Base-by-base conservation (phyloP, 352 stramenopile species). In the Pythium scleroteichum region DNA sequence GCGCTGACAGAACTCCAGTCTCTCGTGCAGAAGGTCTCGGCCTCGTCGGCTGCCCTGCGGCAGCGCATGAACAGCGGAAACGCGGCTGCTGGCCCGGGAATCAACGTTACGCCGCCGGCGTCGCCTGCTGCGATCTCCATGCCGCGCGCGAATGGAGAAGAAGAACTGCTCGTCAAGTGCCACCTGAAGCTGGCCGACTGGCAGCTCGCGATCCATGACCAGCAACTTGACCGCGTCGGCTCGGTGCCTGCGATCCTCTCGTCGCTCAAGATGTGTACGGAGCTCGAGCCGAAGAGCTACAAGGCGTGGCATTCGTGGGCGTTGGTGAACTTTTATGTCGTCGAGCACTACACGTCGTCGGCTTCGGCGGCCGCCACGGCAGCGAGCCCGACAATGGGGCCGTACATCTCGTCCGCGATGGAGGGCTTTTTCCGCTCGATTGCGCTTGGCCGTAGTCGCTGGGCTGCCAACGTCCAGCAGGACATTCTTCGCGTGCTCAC, bases 231-330 rank as follows among this genome's bases (percentile, higher is more conserved):
- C 42, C 66, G 82, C 23, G 79, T 95, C 19, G 61, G 53, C 14
- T 78, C 87, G 4, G 87, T 97, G 8, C 64, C 78, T 7, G 76
- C 58, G 17, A 89, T 95, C 12, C 56, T 96, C 75, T 94, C 29
- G 66, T 95, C 19, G 70, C 69, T 98, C 9, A 78, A 92, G 57
- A 91, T 76, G 4, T 88, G 87, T 20, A 96, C 88, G 27, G 70
- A 87, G 50, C 59, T 95, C 24, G 88, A 96, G 51, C 83, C 80
- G 41, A 95, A 87, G 41, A 97, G 97, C 58, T 98, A 99, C 70
- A 97, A 97, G 49, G 96, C 97, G 12, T 99, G 96, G 91, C 98
- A 99, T 73, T 87, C 92, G 44, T 99, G 98, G 98, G 97, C 97
- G 22, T 71, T 99, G 14, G 94, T 99, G 59, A 99, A 99, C 79